Evolutionary conservation across 2,329 filamentous ascomycete genomes (phyloP), one percentile per base, ranked within the genome.

Genomic region (Knufia petricola): DNA sequence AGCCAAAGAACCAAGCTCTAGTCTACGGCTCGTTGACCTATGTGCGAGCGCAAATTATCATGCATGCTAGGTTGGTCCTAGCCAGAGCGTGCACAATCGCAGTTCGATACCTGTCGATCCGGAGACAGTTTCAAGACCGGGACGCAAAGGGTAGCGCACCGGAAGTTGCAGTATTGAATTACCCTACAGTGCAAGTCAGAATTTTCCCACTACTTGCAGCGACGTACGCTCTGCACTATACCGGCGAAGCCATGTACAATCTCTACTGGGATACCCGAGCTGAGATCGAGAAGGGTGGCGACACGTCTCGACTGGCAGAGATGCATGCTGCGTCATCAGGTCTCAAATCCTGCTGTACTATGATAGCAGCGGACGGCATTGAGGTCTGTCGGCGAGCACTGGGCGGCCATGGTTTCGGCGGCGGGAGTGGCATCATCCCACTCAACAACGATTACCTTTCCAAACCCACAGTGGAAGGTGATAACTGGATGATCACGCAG

Each of bases 401-500:
- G 66, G 74, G 74, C 15, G 74, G 74, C 0, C 74, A 77, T 58
- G 73, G 74, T 1, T 77, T 75, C 53, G 71, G 73, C 3, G 72
- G 71, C 15, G 70, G 68, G 1, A 75, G 71, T 56, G 74, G 74
- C 1, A 66, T 76, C 26, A 70, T 76, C 9, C 70, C 73, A 24
- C 61, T 75, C 31, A 74, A 76, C 54, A 65, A 68, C 12, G 71
- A 74, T 50, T 74, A 75, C 46, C 62, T 74, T 3, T 61, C 72
- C 2, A 76, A 76, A 57, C 72, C 72, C 0, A 77, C 73, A 0
- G 74, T 77, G 1, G 73, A 77, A 53, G 74, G 74, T 1, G 74
- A 76, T 56, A 77, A 77, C 49, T 76, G 72, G 71, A 76, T 76
- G 73, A 76, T 77, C 34, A 75, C 71, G 0, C 73, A 76, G 50